Conservation (phyloP, 2,329 filamentous ascomycete species). For the Talaromyces sp. region DNA sequence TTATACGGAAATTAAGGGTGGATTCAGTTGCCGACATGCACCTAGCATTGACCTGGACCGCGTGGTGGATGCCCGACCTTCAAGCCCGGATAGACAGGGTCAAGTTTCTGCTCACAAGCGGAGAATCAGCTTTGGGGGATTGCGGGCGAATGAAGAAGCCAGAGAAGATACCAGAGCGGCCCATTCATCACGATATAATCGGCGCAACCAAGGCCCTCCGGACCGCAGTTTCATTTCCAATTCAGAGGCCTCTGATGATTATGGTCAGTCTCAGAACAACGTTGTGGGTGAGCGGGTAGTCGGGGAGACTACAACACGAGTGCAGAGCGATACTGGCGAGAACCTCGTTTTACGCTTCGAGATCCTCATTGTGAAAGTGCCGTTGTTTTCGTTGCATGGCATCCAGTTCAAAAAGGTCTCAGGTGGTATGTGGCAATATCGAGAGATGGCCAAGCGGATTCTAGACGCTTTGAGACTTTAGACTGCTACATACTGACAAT, state of each 20-base stretch:
- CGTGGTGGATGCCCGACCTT: slow-evolving; percentile 59
- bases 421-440: slow-evolving; percentile 97
- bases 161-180: slow-evolving; percentile 57
- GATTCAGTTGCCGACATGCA: slow-evolving; percentile 82
- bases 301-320: slow-evolving; percentile 87
- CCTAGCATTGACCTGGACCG: slow-evolving; percentile 86
- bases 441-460: slow-evolving; percentile 96
- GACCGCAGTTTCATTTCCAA: slow-evolving; percentile 76
- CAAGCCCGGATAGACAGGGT: slow-evolving; percentile 54
- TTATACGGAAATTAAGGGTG: slow-evolving; percentile 86
- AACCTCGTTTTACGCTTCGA: slow-evolving; percentile 87
- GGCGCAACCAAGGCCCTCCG: slow-evolving; percentile 46
- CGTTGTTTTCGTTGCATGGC: slow-evolving; percentile 84
- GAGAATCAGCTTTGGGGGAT: slow-evolving; percentile 79
- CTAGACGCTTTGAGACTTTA: slow-evolving; percentile 78
- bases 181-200: slow-evolving; percentile 44
- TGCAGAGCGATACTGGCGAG: slow-evolving; percentile 82
- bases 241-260: slow-evolving; percentile 82
- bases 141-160: slow-evolving; percentile 64
- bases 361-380: slow-evolving; percentile 96
- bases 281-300: slow-evolving; percentile 58
- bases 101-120: slow-evolving; percentile 61
- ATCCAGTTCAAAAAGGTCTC: slow-evolving; percentile 97
- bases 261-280: slow-evolving; percentile 48
- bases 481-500: slow-evolving; percentile 19